Evolutionary conservation across 2,329 filamentous ascomycete genomes (phyloP).

Genomic region (Xylariaceae sp.): DNA sequence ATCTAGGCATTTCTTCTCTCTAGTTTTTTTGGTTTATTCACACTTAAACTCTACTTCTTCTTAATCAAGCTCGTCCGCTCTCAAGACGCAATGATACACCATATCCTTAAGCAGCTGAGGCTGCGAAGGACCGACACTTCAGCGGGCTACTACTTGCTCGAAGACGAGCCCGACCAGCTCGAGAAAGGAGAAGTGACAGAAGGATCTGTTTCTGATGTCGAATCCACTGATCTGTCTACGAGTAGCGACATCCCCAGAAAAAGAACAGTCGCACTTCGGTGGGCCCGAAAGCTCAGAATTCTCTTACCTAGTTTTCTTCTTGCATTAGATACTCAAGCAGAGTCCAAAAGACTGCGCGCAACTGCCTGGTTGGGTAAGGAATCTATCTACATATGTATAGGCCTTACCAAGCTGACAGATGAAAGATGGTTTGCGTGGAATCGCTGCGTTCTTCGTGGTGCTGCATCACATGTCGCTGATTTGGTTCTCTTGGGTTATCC

Average conservation of each 20-base stretch:
- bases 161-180: background rate
- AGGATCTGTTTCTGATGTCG: background rate
- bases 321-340: background rate
- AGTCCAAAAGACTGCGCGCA: constrained; percentile 25
- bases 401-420: constrained; percentile 1
- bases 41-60: background rate
- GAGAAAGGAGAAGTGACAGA: constrained; percentile 22
- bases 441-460: constrained; percentile 62
- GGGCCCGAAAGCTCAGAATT: constrained; percentile 17
- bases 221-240: background rate
- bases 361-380: constrained; percentile 40
- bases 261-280: background rate
- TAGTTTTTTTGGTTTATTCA: background rate
- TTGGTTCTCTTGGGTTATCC: constrained; percentile 39
- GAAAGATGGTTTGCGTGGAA: constrained; percentile 58
- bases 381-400: background rate
- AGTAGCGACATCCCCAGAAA: background rate
- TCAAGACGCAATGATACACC: constrained; percentile 1
- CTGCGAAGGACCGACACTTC: background rate
- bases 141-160: constrained; percentile 20
- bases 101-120: background rate
- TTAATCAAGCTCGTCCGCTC: background rate
- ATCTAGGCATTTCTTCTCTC: too few species aligned
- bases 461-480: constrained; percentile 49
- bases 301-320: constrained; percentile 33